Conservation (phyloP, 768 basidiomycete genomes). For the Amanita inopinata region DNA sequence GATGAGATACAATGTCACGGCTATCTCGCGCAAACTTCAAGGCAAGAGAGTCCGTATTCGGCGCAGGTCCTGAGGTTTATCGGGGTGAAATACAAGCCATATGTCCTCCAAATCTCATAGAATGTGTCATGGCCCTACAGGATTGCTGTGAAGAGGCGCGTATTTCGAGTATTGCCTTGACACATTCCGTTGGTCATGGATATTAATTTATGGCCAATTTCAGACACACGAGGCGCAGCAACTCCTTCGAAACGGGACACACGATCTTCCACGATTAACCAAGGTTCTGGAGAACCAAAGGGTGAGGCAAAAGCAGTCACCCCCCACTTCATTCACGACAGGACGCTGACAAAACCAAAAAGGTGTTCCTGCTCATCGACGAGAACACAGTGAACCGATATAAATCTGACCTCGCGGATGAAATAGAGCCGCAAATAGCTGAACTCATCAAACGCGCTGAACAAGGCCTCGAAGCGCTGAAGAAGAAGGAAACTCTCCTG, state of each 20-base stretch:
- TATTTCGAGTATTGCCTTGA: not conserved
- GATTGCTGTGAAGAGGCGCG: conserved; percentile 73
- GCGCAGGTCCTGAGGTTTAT: conserved; percentile 56
- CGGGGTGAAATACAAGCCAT: conserved; percentile 52
- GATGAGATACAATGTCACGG: conserved; percentile 32
- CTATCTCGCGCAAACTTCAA: conserved; percentile 42
- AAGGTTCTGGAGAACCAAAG: conserved; percentile 59
- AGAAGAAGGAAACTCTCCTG: conserved; percentile 52
- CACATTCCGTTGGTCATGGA: not conserved
- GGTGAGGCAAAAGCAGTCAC: conserved; percentile 32
- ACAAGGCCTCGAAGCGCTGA: conserved; percentile 49
- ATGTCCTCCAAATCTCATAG: conserved; percentile 63
- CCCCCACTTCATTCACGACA: not conserved
- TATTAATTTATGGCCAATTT: not conserved
- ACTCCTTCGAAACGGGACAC: conserved; percentile 58
- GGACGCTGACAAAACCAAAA: not conserved
- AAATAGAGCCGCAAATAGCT: conserved; percentile 72
- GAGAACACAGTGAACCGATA: conserved; percentile 66
- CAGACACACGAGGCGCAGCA: conserved; percentile 64
- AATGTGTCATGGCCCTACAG: conserved; percentile 72
- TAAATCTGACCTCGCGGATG: conserved; percentile 66
- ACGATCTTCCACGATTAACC: conserved; percentile 62
- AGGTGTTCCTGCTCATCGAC: conserved; percentile 71
- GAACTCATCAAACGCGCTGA: conserved; percentile 68
- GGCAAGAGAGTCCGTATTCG: conserved; percentile 62